Base-by-base conservation (phyloP, 768 basidiomycete genomes). In the Rhizopogon vinicolor region DNA sequence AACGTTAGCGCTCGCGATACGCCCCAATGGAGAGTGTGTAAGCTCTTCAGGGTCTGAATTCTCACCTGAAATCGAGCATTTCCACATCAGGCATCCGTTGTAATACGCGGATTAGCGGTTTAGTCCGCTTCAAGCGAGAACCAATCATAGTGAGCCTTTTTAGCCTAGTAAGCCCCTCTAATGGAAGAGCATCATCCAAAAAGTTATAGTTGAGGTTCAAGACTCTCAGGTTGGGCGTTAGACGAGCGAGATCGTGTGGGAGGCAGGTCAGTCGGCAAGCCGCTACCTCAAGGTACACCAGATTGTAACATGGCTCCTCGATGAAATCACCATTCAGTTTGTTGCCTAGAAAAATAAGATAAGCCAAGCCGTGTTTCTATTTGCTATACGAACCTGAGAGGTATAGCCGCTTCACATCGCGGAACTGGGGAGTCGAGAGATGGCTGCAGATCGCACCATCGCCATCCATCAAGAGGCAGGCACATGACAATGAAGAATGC, bases 201-300 rank as follows among this genome's bases (percentile, higher is more conserved):
- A 95, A 98, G 71, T 98, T 98, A 78, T 97, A 96, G 78, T 98
- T 96, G 61, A 98, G 82, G 77, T 98, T 98, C 72, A 98, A 75
- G 57, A 86, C 86, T 53, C 93, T 85, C 64, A 98, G 72, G 70
- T 95, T 97, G 33, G 97, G 96, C 46, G 86, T 74, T 53, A 89
- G 72, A 44, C 65, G 66, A 52, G 80, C 78, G 61, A 97, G 75
- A 41, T 82, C 79, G 61, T 69, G 63, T n/a, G 95, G 95, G 48
- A 97, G 82, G 52, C 62, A 63, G 37, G 83, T 86, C 59, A 98
- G 75, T 58, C 89, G 82, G 69, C 97, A 98, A 28, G 79, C 89
- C 16, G 94, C 94, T 44, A 90, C 76, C 74, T 99, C 97, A 68
- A 98, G 77, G 76, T 98, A 98, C 40, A 89, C 76, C 67, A 99